phyloP scores from a whole-genome alignment of 2,329 filamentous ascomycete species.

The Biscogniauxia sp. region DNA sequence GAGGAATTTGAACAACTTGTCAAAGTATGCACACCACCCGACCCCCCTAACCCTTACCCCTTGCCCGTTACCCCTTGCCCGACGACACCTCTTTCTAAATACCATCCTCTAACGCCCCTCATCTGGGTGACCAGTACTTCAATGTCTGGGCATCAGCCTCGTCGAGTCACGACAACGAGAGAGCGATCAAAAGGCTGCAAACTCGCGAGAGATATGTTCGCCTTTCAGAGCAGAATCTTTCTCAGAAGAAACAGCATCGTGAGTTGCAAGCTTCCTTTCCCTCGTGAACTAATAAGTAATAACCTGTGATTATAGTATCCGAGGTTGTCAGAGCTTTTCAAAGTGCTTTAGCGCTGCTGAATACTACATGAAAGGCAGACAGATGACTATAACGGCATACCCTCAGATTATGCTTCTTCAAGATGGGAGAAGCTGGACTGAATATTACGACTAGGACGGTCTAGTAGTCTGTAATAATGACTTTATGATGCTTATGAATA shows the following conservation, averaged over 20 bases:
- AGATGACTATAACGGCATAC: not conserved
- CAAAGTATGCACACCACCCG: conserved; percentile 45
- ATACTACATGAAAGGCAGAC: conserved; percentile 23
- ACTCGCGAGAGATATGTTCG: conserved; percentile 77
- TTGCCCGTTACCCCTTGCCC: not conserved
- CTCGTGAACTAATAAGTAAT: conserved; percentile 11
- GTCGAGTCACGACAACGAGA: conserved; percentile 68
- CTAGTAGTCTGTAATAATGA: too few relatives aligned
- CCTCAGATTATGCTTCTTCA: too few relatives aligned
- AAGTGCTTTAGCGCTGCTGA: conserved; percentile 57
- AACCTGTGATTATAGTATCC: conserved; percentile 36
- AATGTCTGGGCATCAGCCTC: conserved; percentile 74
- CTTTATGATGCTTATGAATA: too few relatives aligned
- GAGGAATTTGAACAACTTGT: conserved; percentile 67
- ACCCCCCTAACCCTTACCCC: not conserved
- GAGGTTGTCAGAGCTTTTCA: conserved; percentile 64
- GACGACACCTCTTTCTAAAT: not conserved
- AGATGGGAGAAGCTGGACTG: too few relatives aligned
- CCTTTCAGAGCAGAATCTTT: conserved; percentile 67
- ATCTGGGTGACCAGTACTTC: conserved; percentile 61
- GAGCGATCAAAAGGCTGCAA: conserved; percentile 75
- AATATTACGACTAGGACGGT: too few relatives aligned
- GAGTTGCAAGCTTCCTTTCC: conserved; percentile 38
- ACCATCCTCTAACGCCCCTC: not conserved
- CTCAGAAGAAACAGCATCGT: conserved; percentile 80